phyloP scores from a whole-genome alignment of 2,329 filamentous ascomycete genomes.

The Xylariaceae sp. region DNA sequence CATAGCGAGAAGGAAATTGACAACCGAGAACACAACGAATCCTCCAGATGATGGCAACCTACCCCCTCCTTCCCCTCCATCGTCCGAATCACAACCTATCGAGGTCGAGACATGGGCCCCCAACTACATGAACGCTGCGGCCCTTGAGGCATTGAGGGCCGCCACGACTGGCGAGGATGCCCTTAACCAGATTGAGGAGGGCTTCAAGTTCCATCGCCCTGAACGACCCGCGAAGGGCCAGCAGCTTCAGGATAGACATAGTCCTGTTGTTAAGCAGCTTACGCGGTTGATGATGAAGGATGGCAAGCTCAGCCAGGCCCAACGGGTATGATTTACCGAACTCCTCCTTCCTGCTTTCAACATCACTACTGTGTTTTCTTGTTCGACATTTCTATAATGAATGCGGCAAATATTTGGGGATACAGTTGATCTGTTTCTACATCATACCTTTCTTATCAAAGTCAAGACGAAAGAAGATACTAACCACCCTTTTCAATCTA shows the following conservation, averaged over 20 bases:
- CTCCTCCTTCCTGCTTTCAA: background rate
- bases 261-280: slow-evolving; percentile 79
- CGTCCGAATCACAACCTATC: slow-evolving; percentile 5
- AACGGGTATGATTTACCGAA: slow-evolving; percentile 57
- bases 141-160: slow-evolving; percentile 26
- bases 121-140: slow-evolving; percentile 28
- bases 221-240: slow-evolving; percentile 47
- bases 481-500: too few species aligned
- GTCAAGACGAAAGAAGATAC: too few species aligned
- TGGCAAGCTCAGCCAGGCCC: slow-evolving; percentile 86
- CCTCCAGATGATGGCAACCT: slow-evolving; percentile 6
- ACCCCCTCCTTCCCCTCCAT: slow-evolving; percentile 7
- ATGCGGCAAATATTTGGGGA: background rate
- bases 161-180: slow-evolving; percentile 25
- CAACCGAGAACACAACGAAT: slow-evolving; percentile 18
- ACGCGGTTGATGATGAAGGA: slow-evolving; percentile 88
- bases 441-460: too few species aligned
- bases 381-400: background rate
- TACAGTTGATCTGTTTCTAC: slow-evolving; percentile 10
- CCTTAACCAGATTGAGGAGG: slow-evolving; percentile 38
- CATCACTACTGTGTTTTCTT: background rate
- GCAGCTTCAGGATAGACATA: slow-evolving; percentile 77
- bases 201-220: slow-evolving; percentile 77
- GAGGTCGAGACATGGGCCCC: slow-evolving; percentile 23
- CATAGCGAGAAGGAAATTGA: slow-evolving; percentile 20